phyloP scores from a whole-genome alignment of 805 yeast genomes.

The Teunomyces aglyptinius region DNA sequence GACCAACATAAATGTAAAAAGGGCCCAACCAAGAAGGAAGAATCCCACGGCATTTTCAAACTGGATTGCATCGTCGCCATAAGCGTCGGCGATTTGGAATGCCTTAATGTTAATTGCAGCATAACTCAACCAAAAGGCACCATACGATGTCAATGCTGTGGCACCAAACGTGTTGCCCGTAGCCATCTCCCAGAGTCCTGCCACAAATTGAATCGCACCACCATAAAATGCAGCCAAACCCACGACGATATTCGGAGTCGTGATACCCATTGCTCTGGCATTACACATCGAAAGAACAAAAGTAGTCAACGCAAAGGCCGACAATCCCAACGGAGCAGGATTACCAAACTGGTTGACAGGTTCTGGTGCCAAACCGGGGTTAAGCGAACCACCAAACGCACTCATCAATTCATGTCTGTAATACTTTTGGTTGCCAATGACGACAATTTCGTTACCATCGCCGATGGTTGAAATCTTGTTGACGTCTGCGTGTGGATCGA shows the following conservation, averaged over 20 bases:
- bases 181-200: constrained; percentile 72
- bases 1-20: constrained; percentile 38
- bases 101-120: constrained; percentile 58
- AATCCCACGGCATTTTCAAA: constrained; percentile 34
- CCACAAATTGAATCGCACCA: constrained; percentile 66
- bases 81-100: constrained; percentile 60
- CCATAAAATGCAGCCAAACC: constrained; percentile 69
- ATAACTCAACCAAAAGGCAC: constrained; percentile 69
- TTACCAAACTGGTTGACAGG: constrained; percentile 41
- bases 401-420: constrained; percentile 32
- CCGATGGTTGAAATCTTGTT: constrained; percentile 16
- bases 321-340: constrained; percentile 75
- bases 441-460: constrained; percentile 30
- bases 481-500: neutral
- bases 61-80: constrained; percentile 33
- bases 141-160: constrained; percentile 55
- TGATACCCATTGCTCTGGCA: constrained; percentile 65
- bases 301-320: constrained; percentile 69
- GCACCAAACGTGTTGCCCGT: constrained; percentile 75
- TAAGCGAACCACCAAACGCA: constrained; percentile 26
- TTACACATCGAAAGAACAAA: constrained; percentile 63
- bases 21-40: constrained; percentile 38
- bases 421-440: constrained; percentile 30
- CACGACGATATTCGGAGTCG: constrained; percentile 55
- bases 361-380: constrained; percentile 22